Percentiles rank a stretch among this genome's conserved stretches.
Evolutionary conservation across 306 rosid species (phyloP).

Genomic region (Spatholobus suberectus): DNA sequence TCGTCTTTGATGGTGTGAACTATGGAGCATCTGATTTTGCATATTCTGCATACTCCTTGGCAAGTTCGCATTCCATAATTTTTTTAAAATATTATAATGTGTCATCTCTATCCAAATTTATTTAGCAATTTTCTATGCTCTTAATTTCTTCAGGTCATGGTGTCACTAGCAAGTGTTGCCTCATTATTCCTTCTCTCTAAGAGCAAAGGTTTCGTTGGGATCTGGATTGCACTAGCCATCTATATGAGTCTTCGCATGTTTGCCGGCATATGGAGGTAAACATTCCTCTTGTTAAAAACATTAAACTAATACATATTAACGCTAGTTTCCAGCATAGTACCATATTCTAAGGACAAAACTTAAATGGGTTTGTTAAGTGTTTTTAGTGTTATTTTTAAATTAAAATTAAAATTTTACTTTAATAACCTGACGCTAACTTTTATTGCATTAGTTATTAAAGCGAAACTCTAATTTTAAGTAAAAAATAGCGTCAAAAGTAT

Average conservation of each 20-base stretch:
- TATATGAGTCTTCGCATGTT: conserved; percentile 87
- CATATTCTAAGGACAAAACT: too few species aligned
- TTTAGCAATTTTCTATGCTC: neutral
- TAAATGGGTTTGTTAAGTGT: too few species aligned
- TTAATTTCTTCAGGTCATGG: conserved; percentile 62
- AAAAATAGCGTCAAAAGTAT: neutral
- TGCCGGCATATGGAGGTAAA: conserved; percentile 94
- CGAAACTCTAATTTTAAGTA: neutral
- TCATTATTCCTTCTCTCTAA: conserved; percentile 67
- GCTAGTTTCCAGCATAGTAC: too few species aligned
- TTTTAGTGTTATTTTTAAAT: too few species aligned
- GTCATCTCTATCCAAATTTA: neutral
- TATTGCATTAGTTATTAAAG: neutral
- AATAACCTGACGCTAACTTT: too few species aligned
- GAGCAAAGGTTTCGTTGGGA: conserved; percentile 78
- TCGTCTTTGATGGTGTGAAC: conserved; percentile 94
- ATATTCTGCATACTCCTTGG: conserved; percentile 90
- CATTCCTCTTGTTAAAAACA: neutral
- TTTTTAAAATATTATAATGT: neutral
- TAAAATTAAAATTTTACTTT: too few species aligned
- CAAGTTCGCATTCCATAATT: conserved; percentile 36
- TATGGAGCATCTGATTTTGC: conserved; percentile 98
- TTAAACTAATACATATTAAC: too few species aligned
- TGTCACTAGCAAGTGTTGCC: conserved; percentile 70
- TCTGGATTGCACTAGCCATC: conserved; percentile 90